Conservation (phyloP, 169 alveolate genomes). For the Sarcocystis neurona region DNA sequence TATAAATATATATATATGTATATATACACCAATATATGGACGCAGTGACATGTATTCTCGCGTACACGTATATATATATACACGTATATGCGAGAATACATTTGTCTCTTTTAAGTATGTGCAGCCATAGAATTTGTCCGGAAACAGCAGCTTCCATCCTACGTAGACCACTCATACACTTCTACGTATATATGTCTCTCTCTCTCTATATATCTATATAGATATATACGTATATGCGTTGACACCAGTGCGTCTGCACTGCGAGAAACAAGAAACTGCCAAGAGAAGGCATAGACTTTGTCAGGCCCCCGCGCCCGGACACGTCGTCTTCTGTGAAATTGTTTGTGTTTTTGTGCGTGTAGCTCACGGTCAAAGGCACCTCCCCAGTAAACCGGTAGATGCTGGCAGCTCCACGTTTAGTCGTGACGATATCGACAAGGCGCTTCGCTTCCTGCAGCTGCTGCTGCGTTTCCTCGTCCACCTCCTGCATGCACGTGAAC, state of each 20-base stretch:
- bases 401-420: background rate
- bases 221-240: background rate
- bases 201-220: background rate
- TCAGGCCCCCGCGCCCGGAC: too few relatives aligned
- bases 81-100: background rate
- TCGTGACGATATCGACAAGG: slow-evolving; percentile 8
- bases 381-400: slow-evolving; percentile 18
- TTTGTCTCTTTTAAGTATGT: background rate
- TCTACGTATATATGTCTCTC: background rate
- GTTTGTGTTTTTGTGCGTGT: too few relatives aligned
- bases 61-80: background rate
- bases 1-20: background rate
- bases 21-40: background rate
- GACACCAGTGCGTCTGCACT: background rate
- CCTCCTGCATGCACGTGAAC: background rate
- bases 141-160: too few relatives aligned
- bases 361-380: slow-evolving; percentile 10
- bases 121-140: too few relatives aligned
- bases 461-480: slow-evolving; percentile 11
- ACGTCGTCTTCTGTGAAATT: too few relatives aligned
- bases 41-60: background rate
- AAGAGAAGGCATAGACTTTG: too few relatives aligned
- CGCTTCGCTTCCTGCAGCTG: slow-evolving; percentile 25
- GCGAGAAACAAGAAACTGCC: background rate
- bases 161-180: too few relatives aligned